These are phyloP conservation scores for Pseudogymnoascus sp. DNA, from an alignment of 2,329 filamentous ascomycete species.

Conservation along the genomic window DNA sequence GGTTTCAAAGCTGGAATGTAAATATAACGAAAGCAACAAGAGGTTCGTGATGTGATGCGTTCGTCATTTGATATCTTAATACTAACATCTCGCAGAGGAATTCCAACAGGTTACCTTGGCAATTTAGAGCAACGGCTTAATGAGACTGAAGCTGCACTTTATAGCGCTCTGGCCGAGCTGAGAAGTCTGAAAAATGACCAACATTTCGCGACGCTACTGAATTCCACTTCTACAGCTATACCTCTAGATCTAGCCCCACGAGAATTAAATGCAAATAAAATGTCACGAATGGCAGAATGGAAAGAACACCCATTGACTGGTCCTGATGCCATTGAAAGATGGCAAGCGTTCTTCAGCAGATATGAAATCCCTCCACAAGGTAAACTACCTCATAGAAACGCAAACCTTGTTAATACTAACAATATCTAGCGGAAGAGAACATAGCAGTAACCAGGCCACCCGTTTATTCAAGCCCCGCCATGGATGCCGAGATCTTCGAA, in stretches of 20 bases:
- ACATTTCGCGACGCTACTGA: background rate
- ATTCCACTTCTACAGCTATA: background rate
- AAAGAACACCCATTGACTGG: constrained; percentile 10
- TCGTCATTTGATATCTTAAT: background rate
- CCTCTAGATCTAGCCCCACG: background rate
- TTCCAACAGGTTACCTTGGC: constrained; percentile 33
- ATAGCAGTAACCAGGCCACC: background rate
- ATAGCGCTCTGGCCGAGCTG: constrained; percentile 15
- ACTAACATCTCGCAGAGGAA: constrained; percentile 21
- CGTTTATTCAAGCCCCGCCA: background rate
- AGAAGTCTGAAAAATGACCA: background rate
- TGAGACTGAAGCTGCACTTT: constrained; percentile 25
- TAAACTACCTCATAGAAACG: background rate
- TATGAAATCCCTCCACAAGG: background rate
- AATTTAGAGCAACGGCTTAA: constrained; percentile 31
- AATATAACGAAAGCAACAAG: background rate
- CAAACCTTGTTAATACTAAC: background rate
- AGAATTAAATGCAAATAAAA: background rate
- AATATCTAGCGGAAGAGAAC: background rate
- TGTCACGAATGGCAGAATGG: background rate
- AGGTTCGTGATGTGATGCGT: constrained; percentile 17
- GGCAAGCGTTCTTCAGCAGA: background rate
- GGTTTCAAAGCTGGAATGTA: background rate
- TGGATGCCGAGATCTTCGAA: background rate
- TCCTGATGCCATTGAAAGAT: background rate